Base-by-base conservation (phyloP, 2,329 filamentous ascomycete species). In the Pleurostoma richardsiae region DNA sequence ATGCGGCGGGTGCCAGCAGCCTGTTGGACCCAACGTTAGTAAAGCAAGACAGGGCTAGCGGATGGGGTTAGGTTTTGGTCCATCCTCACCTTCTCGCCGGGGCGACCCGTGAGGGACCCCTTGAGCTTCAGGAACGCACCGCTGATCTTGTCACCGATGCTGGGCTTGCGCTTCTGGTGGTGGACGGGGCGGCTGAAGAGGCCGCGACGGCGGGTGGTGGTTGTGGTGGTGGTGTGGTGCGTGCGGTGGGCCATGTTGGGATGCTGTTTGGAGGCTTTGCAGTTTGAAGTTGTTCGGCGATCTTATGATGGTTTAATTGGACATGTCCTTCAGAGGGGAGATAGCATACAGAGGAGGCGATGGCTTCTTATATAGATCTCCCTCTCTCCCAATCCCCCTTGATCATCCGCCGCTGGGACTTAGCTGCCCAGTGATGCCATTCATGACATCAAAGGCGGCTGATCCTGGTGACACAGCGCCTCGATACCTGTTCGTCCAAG, bases 121-220 rank as follows among this genome's bases (percentile, higher is more conserved):
- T 82, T 83, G 52, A 92, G 66, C 71, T 80, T 88, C 70, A 88
- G 74, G 63, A 92, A 71, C 1, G 86, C 87, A 19, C 88, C 88
- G 43, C 79, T 83, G 56, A 92, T 76, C 68, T 91, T 92, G 70
- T 92, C 88, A 41, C 85, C 85, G 54, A 91, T 71, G 38, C 76
- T 80, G 3, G 80, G 76, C 57, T 83, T 80, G 59, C 86, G 81
- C 62, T 80, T 79, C 45, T 88, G 85, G 61, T 86, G 83, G 51
- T 81, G 77, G 10, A 51, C 46, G 44, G 45, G 47, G 42, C 47
- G 47, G 47, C 40, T 40, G 49, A 53, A 52, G 31, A 55, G 49
- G 33, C 53, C 48, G 39, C 51, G 48, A 40, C 47, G 52, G 41
- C 62, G 62, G 42, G 57, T 61, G 56, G 45, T 58, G 58, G 41